Evolutionary conservation across 345 rosid genomes (phyloP).

Genomic region (Excoecaria cochinchinensis): DNA sequence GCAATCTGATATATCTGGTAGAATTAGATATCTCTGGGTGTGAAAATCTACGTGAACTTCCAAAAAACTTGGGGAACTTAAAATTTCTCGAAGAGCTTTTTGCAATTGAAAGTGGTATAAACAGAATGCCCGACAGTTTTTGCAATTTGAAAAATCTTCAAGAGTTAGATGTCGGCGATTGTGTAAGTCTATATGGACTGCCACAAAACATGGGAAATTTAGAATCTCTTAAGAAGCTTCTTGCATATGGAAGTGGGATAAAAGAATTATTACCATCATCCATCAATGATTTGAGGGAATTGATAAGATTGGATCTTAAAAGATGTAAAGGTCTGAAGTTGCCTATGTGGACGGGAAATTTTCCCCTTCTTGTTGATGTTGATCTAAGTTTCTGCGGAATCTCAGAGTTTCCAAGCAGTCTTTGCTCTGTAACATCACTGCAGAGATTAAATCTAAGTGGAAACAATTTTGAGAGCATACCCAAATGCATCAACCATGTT

Average conservation of each 20-base stretch:
- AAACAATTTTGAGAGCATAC: conserved; percentile 5
- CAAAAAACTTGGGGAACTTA: neutral
- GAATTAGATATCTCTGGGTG: neutral
- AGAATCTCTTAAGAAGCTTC: neutral
- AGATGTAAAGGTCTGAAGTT: neutral
- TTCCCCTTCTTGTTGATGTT: neutral
- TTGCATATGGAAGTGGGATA: neutral
- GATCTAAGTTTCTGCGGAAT: neutral
- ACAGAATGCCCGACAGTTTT: neutral
- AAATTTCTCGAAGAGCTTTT: neutral
- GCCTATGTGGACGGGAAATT: neutral
- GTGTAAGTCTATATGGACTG: neutral
- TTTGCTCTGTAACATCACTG: neutral
- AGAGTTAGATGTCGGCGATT: neutral
- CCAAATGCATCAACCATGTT: conserved; percentile 12
- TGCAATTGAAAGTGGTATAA: neutral
- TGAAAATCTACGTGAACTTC: neutral
- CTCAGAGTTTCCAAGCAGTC: neutral
- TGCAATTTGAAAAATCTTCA: neutral
- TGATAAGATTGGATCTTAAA: neutral
- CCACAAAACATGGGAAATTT: conserved; percentile 2
- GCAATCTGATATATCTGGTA: neutral
- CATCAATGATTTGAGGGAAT: neutral
- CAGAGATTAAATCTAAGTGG: neutral
- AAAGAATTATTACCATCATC: neutral